Percentiles rank a stretch among this genome's conserved stretches.
Evolutionary conservation across 768 basidiomycete species (phyloP).

Genomic region (Amanita muscaria): DNA sequence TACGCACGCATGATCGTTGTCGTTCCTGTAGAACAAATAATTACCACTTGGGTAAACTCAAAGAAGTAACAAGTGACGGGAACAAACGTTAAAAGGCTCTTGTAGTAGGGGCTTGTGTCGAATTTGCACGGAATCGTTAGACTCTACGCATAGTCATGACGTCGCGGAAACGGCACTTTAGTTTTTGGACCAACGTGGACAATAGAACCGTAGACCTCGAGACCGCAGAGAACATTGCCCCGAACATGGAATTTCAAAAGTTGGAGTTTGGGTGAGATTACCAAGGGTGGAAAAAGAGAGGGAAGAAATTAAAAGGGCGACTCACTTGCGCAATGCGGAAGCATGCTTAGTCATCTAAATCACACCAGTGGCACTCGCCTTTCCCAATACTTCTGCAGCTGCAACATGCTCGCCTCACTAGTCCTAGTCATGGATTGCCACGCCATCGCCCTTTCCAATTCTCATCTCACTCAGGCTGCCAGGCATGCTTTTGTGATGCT

Average conservation of each 20-base stretch:
- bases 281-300: conserved; percentile 21
- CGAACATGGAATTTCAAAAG: conserved; percentile 6
- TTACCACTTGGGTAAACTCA: conserved; percentile 14
- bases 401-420: no score
- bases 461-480: no score
- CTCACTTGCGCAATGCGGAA: no score
- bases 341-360: no score
- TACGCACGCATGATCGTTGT: conserved; percentile 76
- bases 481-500: no score
- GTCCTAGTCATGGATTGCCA: no score
- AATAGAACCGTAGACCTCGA: conserved; percentile 67
- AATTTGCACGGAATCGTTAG: conserved; percentile 73
- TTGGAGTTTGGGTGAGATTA: conserved; percentile 21
- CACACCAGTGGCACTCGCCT: no score
- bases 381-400: no score
- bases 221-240: conserved; percentile 25
- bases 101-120: conserved; percentile 75
- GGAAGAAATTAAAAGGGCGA: conserved; percentile 27
- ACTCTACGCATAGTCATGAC: conserved; percentile 58
- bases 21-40: conserved; percentile 43
- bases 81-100: conserved; percentile 70
- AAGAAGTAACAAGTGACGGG: conserved; percentile 5
- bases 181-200: conserved; percentile 72
- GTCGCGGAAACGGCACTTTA: conserved; percentile 77
- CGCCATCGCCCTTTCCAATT: no score